Conservation (phyloP, 2,329 filamentous ascomycete genomes). For the Ceratocystiopsis brevicomis region DNA sequence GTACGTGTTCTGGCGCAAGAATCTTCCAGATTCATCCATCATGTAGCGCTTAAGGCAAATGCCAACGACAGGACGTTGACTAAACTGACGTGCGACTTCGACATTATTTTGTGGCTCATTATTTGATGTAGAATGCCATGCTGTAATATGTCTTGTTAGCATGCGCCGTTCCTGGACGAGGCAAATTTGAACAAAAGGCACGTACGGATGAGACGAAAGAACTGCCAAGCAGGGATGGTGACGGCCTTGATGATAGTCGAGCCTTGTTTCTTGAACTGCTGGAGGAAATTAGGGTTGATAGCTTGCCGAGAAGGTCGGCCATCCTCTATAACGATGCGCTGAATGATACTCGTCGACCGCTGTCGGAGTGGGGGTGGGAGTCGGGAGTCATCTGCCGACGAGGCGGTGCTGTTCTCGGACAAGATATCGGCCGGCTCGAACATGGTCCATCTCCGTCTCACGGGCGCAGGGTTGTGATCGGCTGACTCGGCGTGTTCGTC, state of each 20-base stretch:
- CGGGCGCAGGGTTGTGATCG: slow-evolving; percentile 10
- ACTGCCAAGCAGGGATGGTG: slow-evolving; percentile 92
- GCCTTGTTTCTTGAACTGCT: slow-evolving; percentile 25
- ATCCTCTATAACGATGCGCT: slow-evolving; percentile 36
- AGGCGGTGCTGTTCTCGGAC: slow-evolving; percentile 6
- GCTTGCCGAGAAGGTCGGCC: slow-evolving; percentile 21
- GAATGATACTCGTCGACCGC: slow-evolving; percentile 41
- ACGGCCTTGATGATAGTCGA: slow-evolving; percentile 55
- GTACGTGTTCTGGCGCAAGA: slow-evolving; percentile 57
- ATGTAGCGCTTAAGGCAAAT: slow-evolving; percentile 86
- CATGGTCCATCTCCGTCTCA: slow-evolving; percentile 19
- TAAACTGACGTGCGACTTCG: slow-evolving; percentile 79
- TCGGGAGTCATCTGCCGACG: slow-evolving; percentile 12
- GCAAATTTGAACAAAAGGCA: not conserved
- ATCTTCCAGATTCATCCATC: slow-evolving; percentile 48
- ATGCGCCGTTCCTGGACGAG: not conserved
- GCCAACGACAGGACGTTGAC: slow-evolving; percentile 67
- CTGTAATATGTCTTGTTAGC: slow-evolving; percentile 29
- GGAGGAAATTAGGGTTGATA: slow-evolving; percentile 17
- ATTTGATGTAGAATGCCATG: slow-evolving; percentile 58
- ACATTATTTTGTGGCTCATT: slow-evolving; percentile 42
- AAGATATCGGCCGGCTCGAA: slow-evolving; percentile 2
- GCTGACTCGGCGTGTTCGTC: slow-evolving; percentile 2
- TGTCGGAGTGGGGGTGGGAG: slow-evolving; percentile 20
- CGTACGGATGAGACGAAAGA: slow-evolving; percentile 81